Percentiles rank a stretch among this genome's conserved stretches.
These are phyloP conservation scores for Aspergillus nomiae DNA, from an alignment of 2,329 filamentous ascomycete genomes.

Conservation along the genomic window DNA sequence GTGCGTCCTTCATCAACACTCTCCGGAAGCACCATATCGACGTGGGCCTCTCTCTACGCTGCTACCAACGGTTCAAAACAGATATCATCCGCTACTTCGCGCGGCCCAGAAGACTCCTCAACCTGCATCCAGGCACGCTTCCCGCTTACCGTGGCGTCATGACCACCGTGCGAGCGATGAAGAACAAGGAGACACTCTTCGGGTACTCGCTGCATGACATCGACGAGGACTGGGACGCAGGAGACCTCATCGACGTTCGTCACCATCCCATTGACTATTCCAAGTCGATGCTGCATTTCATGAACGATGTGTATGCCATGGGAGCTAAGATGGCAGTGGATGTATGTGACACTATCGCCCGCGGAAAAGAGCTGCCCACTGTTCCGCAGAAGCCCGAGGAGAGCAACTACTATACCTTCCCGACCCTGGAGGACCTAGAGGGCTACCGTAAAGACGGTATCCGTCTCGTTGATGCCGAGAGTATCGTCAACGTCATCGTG, in stretches of 20 bases:
- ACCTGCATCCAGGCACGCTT: neutral
- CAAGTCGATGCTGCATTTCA: neutral
- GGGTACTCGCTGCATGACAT: neutral
- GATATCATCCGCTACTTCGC: constrained; percentile 9
- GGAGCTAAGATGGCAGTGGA: neutral
- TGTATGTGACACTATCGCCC: neutral
- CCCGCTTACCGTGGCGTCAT: neutral
- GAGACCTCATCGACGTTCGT: neutral
- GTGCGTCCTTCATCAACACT: neutral
- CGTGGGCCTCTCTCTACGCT: constrained; percentile 9
- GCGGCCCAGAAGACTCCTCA: neutral
- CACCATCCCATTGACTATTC: constrained; percentile 1
- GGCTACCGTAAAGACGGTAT: neutral
- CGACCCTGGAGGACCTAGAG: neutral
- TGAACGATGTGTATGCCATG: neutral
- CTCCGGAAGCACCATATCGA: constrained; percentile 11
- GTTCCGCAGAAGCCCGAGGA: neutral
- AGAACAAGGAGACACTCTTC: neutral
- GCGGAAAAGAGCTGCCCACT: neutral
- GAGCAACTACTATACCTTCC: neutral
- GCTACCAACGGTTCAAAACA: constrained; percentile 2
- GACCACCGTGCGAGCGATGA: neutral
- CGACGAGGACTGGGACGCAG: neutral
- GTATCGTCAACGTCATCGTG: constrained; percentile 4
- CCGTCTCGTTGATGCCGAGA: neutral